A percentile compares a stretch with the other conserved stretches of the same genome.
Evolutionary conservation across 257 asterid species (phyloP).

Genomic region (Ocimum tenuiflorum): DNA sequence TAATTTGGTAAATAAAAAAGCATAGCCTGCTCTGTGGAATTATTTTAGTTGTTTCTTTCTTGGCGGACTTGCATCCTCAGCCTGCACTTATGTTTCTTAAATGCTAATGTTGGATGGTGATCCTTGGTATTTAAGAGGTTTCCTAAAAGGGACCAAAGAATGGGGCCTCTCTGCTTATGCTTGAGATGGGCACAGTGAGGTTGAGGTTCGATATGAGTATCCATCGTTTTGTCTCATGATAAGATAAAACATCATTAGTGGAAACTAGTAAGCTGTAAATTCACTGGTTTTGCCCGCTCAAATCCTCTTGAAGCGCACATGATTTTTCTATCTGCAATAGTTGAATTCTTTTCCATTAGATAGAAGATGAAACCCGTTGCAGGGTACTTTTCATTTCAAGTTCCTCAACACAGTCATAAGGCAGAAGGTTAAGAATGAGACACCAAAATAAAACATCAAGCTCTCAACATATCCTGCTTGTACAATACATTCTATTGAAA

Average conservation of each 20-base stretch:
- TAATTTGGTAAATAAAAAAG: background rate
- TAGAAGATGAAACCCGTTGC: background rate
- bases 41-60: background rate
- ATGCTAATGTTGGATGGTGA: background rate
- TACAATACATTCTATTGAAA: background rate
- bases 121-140: background rate
- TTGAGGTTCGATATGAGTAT: background rate
- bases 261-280: background rate
- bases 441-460: background rate
- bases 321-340: background rate
- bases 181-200: conserved; percentile 8
- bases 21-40: background rate
- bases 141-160: background rate
- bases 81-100: background rate
- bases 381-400: background rate
- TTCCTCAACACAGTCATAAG: background rate
- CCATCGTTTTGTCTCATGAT: no score
- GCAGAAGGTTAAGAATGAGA: background rate
- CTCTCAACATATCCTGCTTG: background rate
- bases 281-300: background rate
- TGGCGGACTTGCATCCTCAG: background rate
- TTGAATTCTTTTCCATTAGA: background rate
- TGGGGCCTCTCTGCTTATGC: background rate
- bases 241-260: background rate
- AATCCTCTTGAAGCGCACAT: background rate